A percentile compares a stretch with the other conserved stretches of the same genome.
Evolutionary conservation across 768 basidiomycete genomes (phyloP).

Genomic region (Xerocomellus chrysenteron): DNA sequence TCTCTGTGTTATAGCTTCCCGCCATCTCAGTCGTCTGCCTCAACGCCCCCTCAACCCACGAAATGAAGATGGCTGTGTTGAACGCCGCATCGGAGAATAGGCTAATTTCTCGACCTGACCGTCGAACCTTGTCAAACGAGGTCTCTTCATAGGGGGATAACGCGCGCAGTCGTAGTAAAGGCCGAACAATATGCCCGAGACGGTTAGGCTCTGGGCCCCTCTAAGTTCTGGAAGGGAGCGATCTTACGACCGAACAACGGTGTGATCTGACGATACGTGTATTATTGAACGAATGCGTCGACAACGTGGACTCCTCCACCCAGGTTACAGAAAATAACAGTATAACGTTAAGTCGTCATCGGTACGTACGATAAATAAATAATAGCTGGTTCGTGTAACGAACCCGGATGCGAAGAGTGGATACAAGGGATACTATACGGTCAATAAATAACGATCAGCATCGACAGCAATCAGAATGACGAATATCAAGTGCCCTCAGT

Average conservation of each 20-base stretch:
- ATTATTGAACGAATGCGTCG: conserved; percentile 1
- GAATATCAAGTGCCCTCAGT: conserved; percentile 14
- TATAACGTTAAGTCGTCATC: conserved; percentile 10
- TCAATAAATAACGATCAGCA: conserved; percentile 16
- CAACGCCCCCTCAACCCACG: neutral
- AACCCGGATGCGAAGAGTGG: conserved; percentile 15
- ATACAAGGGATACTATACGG: conserved; percentile 17
- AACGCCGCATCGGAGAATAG: conserved; percentile 11
- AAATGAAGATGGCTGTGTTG: conserved; percentile 22
- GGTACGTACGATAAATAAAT: conserved; percentile 21
- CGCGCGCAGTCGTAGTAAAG: conserved; percentile 15
- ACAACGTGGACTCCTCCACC: neutral
- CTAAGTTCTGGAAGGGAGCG: neutral
- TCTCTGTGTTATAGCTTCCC: neutral
- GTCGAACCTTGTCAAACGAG: neutral
- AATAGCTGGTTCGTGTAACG: conserved; percentile 2
- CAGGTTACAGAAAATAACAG: conserved; percentile 7
- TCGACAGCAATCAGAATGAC: neutral
- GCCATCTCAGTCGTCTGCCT: conserved; percentile 13
- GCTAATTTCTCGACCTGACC: conserved; percentile 10
- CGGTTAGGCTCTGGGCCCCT: neutral
- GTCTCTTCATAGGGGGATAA: conserved; percentile 10
- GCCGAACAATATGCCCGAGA: conserved; percentile 13
- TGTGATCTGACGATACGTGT: neutral
- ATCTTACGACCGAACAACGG: conserved; percentile 1